Evolutionary conservation across 768 basidiomycete genomes (phyloP), one percentile per base, ranked within the genome.

Genomic region (Phallus indusiatus): DNA sequence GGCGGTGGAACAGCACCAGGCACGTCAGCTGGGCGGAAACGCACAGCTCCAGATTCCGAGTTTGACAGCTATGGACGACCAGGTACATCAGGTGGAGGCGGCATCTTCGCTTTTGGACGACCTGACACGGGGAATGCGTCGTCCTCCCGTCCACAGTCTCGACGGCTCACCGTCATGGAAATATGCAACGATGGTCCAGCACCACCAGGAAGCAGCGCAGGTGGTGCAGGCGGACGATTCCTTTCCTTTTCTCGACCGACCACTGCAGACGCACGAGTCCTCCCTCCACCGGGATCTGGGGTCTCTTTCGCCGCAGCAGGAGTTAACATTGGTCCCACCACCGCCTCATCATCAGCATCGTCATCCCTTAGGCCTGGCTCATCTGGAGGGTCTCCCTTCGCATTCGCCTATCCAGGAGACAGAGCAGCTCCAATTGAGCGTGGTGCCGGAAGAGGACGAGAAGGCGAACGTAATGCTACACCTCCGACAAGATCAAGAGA

Each of bases 101-200:
- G 53, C 68, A 50, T 62, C 63, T 78, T 76, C 77, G 75, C 82
- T 65, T 76, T 83, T 60, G 85, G 85, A 63, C 82, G 85, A 76
- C 74, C 82, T 64, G 82, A 76, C 75, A 72, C 76, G 65, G 76
- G 76, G 33, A 70, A 76, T 76, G 88, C 82, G 21, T 68, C 78
- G 63, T 86, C 88, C 64, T 88, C 85, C 66, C 78, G 88, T 66
- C 88, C 88, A 63, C 83, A 86, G 67, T 87, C 85, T 74, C 80
- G 88, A 65, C 75, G 88, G 61, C 82, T 90, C 80, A 78, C 84
- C 71, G 84, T 90, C 79, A 81, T 90, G 86, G 88, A 90, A 65
- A 85, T 90, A 79, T 89, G 88, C 81, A 88, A 90, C 79, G 86
- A 86, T 76, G 69, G 76, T 69, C 72, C 72, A 72, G 71, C 71